These are phyloP conservation scores for Pholiota adiposa DNA, from an alignment of 1,284 basidiomycete species.

Conservation along the genomic window DNA sequence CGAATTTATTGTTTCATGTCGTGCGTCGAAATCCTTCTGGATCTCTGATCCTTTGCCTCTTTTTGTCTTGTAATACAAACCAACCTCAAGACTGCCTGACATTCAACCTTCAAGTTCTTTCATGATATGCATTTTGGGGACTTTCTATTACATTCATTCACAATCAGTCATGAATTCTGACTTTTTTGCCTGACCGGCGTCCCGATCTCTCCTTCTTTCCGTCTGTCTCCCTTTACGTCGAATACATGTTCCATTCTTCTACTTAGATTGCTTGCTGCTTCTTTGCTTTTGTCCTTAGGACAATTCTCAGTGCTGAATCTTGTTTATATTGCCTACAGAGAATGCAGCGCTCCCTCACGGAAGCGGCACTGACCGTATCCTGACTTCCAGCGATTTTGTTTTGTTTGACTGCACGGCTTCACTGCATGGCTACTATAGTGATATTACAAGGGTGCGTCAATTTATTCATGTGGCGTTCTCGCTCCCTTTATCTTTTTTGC, in stretches of 20 bases:
- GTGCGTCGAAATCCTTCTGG: not conserved
- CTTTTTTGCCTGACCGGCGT: not conserved
- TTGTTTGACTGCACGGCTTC: conserved; percentile 72
- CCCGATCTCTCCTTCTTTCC: not conserved
- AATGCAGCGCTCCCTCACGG: conserved; percentile 73
- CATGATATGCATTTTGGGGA: too few species aligned
- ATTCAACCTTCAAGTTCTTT: too few species aligned
- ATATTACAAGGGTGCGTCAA: conserved; percentile 72
- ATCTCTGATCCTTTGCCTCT: too few species aligned
- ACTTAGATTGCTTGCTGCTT: too few species aligned
- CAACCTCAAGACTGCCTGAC: not conserved
- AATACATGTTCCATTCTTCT: too few species aligned
- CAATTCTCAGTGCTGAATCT: not conserved
- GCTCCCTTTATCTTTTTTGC: not conserved
- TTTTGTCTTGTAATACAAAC: not conserved
- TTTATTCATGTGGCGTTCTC: not conserved
- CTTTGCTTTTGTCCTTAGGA: too few species aligned
- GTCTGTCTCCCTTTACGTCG: too few species aligned
- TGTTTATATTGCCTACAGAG: not conserved
- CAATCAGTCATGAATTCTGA: not conserved
- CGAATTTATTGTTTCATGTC: not conserved
- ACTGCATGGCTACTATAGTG: conserved; percentile 76
- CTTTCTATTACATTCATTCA: not conserved
- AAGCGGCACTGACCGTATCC: conserved; percentile 66
- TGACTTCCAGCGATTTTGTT: conserved; percentile 45